Base-by-base conservation (phyloP, 805 yeast genomes). In the Lachancea sp. region DNA sequence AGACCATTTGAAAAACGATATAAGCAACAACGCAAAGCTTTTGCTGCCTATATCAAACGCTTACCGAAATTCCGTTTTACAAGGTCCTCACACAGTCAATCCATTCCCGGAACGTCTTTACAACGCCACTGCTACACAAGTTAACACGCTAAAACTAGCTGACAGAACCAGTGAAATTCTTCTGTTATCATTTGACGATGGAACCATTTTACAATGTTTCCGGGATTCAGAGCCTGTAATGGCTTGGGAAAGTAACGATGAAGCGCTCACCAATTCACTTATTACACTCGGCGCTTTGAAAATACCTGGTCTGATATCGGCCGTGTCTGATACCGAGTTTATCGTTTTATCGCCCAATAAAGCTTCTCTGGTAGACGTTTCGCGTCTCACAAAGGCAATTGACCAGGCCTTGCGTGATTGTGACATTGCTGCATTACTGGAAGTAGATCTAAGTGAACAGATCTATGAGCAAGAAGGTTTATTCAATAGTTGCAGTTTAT, bases 21-120 rank as follows among this genome's bases (percentile, higher is more conserved):
- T n/a, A 25, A 36, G 34, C 9, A 45, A 36, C 4, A 3, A 25
- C 16, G 59, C 25, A 3, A 16, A 9, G 2, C 35, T 32, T 3
- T n/a, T 19, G 3, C 27, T 44, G 15, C n/a, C 31, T 15, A 20
- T 43, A 20, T 31, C 38, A 18, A 46, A 36, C 20, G 38, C 41
- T 12, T 37, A 39, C 27, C 11, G 45, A 33, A 34, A 44, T 1
- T 49, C 49, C 20, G 39, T 50, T 3, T 46, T 66, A 3, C 79
- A 75, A 54, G 87, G 87, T 2, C 84, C 87, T 1, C 66, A 77
- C 43, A 53, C 67, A 0, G 63, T 79, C 12, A 56, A 63, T 26
- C 84, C 85, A 2, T 82, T 70, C 50, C 84, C 85, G 0, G 73
- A 70, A 2, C 60, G 56, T 10, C 58, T 82, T 2, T 81, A 82